Base-by-base conservation (phyloP, 495 filamentous ascomycete species). In the Pseudotulostoma volvatum region DNA sequence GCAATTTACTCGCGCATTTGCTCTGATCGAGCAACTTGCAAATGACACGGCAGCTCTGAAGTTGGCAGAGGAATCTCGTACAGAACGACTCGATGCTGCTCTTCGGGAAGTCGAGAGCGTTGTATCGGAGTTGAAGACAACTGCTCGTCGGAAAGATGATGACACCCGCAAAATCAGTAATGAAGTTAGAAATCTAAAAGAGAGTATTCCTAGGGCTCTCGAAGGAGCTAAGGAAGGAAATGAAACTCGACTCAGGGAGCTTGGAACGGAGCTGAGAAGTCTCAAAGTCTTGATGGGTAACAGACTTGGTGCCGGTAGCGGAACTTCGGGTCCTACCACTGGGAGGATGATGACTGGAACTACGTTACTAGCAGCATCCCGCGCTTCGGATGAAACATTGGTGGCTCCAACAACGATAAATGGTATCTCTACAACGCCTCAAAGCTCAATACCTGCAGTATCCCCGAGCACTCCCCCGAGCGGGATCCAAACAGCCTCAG, bases 11-110 rank as follows among this genome's bases (percentile, higher is more conserved):
- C 80, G 81, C 48, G 86, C 88, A 7, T 96, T 96, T 57, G 67
- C 78, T 14, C 67, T 95, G 30, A 78, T 99, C 18, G 90, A 96
- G 37, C 90, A 94, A 50, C 72, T 99, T 1, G 70, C 77, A 4
- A 80, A 82, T 43, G 92, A 99, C 56, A 96, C 92, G 0, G 75
- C 82, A 35, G 70, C 74, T 5, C 68, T 99, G 19, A 95, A 95
- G 55, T 68, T 70, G 3, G 75, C 86, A 3, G 90, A 99, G 63
- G 67, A 80, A 47, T 71, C 77, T 36, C 79, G 90, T 11, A 92
- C 85, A 16, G 77, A 85, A 48, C 76, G 82, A 31, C 64, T 99
- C 2, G 90, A 99, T 50, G 68, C 65, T 16, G 80, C 87, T 9
- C 65, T 99, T 21, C 66, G 70, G 30, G 86, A 93, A 30, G 74